phyloP scores from a whole-genome alignment of 768 basidiomycete species.

The Cantharellus cinnabarinus region DNA sequence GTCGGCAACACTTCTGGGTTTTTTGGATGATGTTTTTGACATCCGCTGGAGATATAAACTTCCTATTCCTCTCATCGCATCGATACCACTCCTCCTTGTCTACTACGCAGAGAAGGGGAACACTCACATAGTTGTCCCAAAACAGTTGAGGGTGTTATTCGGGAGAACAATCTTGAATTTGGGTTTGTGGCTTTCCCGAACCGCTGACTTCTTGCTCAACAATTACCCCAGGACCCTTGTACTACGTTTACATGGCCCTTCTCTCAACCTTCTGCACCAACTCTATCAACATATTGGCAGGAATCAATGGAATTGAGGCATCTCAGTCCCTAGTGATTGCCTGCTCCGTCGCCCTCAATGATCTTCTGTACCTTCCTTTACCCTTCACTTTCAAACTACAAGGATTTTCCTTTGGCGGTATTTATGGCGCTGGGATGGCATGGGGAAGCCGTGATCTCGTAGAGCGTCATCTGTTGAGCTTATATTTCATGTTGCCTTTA shows the following conservation, averaged over 20 bases:
- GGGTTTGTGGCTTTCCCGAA: conserved; percentile 25
- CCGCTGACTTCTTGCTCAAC: neutral
- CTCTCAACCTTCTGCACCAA: conserved; percentile 95
- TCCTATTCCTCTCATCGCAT: conserved; percentile 89
- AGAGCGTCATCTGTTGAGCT: conserved; percentile 81
- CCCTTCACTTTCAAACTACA: conserved; percentile 36
- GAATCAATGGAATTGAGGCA: conserved; percentile 92
- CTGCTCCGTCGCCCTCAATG: conserved; percentile 75
- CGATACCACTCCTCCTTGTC: conserved; percentile 85
- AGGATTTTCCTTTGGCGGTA: conserved; percentile 55
- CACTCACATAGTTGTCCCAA: conserved; percentile 82
- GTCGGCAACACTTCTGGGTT: conserved; percentile 84
- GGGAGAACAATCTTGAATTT: conserved; percentile 60
- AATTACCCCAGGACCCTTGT: conserved; percentile 50
- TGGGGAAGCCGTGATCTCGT: conserved; percentile 73
- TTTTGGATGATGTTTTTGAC: conserved; percentile 94
- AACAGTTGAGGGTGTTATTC: conserved; percentile 52
- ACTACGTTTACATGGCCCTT: conserved; percentile 91
- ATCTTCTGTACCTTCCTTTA: conserved; percentile 87
- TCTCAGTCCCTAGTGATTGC: conserved; percentile 86
- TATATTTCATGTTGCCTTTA: conserved; percentile 94
- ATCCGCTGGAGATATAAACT: conserved; percentile 97
- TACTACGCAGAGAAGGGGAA: conserved; percentile 91
- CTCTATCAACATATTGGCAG: conserved; percentile 95
- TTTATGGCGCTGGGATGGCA: conserved; percentile 69